Conservation (phyloP, 495 filamentous ascomycete species). For the Lophiostoma macrostomum region DNA sequence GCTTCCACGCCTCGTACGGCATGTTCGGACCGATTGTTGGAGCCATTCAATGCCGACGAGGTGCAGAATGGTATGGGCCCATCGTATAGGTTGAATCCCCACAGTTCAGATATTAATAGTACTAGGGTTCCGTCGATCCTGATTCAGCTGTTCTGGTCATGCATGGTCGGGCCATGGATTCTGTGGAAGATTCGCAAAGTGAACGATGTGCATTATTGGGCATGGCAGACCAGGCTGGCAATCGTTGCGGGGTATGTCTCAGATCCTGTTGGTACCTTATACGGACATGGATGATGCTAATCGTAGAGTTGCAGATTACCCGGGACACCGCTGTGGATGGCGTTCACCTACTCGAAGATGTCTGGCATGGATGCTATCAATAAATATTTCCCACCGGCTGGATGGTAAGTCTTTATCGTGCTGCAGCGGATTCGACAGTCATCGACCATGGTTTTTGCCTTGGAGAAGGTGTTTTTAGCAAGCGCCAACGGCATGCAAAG, state of each 20-base stretch:
- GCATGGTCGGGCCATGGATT: conserved; percentile 38
- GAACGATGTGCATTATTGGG: conserved; percentile 41
- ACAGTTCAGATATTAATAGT: no score
- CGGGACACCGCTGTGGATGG: conserved; percentile 39
- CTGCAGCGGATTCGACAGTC: conserved; percentile 1
- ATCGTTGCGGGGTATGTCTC: conserved; percentile 35
- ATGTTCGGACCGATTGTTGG: conserved; percentile 49
- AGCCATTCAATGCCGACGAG: conserved; percentile 33
- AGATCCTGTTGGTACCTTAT: background rate
- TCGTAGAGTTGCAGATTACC: conserved; percentile 25
- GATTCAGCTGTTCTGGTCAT: conserved; percentile 39
- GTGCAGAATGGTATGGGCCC: conserved; percentile 35
- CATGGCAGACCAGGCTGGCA: conserved; percentile 36
- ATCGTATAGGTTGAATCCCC: background rate
- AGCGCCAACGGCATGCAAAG: no score
- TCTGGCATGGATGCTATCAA: conserved; percentile 27
- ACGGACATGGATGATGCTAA: conserved; percentile 10
- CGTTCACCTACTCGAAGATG: conserved; percentile 32
- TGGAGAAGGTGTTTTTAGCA: background rate
- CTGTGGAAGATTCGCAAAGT: conserved; percentile 38
- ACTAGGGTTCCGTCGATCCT: conserved; percentile 38
- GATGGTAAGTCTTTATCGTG: conserved; percentile 34
- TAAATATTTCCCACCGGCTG: conserved; percentile 31
- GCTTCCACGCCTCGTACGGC: conserved; percentile 58
- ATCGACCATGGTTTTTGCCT: no score